Evolutionary conservation across 2,329 filamentous ascomycete species (phyloP).

Genomic region (Leptosphaerulina australis): DNA sequence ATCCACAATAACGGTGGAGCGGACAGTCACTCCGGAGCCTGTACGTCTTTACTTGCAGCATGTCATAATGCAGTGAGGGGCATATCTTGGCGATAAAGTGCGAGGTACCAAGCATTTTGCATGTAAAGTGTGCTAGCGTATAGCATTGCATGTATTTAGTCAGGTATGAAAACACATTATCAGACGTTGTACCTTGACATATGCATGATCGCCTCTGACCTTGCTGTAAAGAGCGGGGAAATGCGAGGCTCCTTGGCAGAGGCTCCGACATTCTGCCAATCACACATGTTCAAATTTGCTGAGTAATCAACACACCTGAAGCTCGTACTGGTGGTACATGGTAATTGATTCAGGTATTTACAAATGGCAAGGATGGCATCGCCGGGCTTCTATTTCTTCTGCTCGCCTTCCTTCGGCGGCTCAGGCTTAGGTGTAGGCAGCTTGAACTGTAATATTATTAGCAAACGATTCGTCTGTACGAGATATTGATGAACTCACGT

Average conservation of each 20-base stretch:
- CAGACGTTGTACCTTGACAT: neutral
- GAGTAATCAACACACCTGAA: slow-evolving; percentile 3
- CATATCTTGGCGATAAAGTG: slow-evolving; percentile 32
- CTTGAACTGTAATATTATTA: slow-evolving; percentile 69
- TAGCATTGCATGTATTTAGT: slow-evolving; percentile 8
- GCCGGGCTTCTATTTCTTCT: slow-evolving; percentile 75
- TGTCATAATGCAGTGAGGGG: slow-evolving; percentile 30
- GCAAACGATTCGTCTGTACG: no score
- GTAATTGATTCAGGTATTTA: slow-evolving; percentile 47
- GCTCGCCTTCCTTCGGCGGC: slow-evolving; percentile 79
- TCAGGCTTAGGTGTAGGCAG: slow-evolving; percentile 95
- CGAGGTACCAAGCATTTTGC: slow-evolving; percentile 10
- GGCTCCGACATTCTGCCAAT: slow-evolving; percentile 12
- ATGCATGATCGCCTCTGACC: slow-evolving; percentile 2
- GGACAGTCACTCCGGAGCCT: slow-evolving; percentile 15
- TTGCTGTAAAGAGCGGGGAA: slow-evolving; percentile 7
- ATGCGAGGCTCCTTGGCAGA: slow-evolving; percentile 1
- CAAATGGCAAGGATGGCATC: slow-evolving; percentile 26
- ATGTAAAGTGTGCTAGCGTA: slow-evolving; percentile 1
- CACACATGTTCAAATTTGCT: neutral
- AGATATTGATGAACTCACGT: slow-evolving; percentile 53
- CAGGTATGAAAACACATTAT: neutral
- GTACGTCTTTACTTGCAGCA: slow-evolving; percentile 7
- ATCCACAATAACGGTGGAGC: slow-evolving; percentile 8
- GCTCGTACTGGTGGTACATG: slow-evolving; percentile 15